Percentiles rank a stretch among this genome's conserved stretches.
These are phyloP conservation scores for Beauveria brongniartii DNA, from an alignment of 2,329 filamentous ascomycete species.

Conservation along the genomic window DNA sequence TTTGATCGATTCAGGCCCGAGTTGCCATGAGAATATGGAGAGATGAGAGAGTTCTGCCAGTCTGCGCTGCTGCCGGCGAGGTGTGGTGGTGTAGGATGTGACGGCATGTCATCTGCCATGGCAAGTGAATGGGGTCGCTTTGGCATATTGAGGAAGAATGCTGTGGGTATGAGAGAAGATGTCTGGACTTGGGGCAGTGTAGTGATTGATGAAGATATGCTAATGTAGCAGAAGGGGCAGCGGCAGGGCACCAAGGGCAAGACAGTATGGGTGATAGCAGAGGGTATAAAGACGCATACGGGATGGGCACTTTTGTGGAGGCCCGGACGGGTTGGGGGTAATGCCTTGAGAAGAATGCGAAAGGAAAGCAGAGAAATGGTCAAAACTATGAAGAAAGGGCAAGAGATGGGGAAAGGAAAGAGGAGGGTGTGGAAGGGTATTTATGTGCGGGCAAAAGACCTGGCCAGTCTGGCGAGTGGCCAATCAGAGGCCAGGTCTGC, in stretches of 20 bases:
- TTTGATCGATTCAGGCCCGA: background rate
- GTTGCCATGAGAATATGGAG: background rate
- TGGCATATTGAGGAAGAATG: background rate
- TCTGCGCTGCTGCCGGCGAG: background rate
- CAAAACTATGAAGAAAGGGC: background rate
- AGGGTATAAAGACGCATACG: background rate
- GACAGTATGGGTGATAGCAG: background rate
- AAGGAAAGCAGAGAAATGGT: background rate
- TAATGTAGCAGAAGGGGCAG: background rate
- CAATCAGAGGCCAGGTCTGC: background rate
- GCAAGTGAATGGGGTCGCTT: background rate
- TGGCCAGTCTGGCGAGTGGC: slow-evolving; percentile 1
- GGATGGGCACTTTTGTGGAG: background rate
- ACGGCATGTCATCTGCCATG: background rate
- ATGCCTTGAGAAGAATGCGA: background rate
- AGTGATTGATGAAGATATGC: background rate
- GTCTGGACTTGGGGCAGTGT: background rate
- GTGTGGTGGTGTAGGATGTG: background rate
- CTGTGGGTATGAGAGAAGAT: background rate
- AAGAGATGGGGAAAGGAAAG: background rate
- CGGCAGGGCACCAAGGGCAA: background rate
- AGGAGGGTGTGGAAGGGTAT: slow-evolving; percentile 5
- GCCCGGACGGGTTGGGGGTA: background rate
- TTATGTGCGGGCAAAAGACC: slow-evolving; percentile 8
- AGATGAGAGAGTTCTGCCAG: background rate